Evolutionary conservation across 2,329 filamentous ascomycete species (phyloP), one percentile per base, ranked within the genome.

Genomic region (Trichoderma citrinoviride): DNA sequence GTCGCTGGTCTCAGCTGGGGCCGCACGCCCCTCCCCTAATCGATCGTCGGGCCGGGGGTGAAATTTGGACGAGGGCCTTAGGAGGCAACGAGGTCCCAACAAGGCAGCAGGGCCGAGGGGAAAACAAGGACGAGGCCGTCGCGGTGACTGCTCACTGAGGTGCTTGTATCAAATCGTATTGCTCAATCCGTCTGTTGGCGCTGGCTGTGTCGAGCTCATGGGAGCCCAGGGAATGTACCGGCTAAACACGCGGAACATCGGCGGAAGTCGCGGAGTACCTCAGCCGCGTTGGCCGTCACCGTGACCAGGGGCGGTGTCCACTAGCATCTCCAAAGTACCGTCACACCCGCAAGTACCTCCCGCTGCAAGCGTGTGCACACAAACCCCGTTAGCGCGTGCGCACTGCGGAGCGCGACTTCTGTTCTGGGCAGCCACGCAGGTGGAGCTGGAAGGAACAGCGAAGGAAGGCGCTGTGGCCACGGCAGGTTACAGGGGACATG

Each of bases 41-140:
- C 55, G 62, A 67, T 65, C 65, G 58, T 65, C 62, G 65, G 53
- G 50, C 63, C 55, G 65, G 63, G 65, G 63, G 40, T 52, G 52
- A 25, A 54, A 44, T 44, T 56, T 61, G 61, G 27, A 25, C 33
- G 46, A 49, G 52, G 53, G 50, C 37, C 58, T 44, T 29, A 61
- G n/a, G 57, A 37, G 33, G 33, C 33, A 12, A 37, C 33, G 12
- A 14, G 5, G 33, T 37, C 33, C 40, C 15, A 27, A 41, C 23
- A 27, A 23, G 47, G 47, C 43, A 58, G 49, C 63, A 65, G 65
- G 65, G 65, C 65, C 65, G 65, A 67, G 57, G 65, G 46, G 56
- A 21, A 37, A 37, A 14, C 33, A 37, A 10, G 33, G 49, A 52
- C 27, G 29, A 29, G 49, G 27, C 17, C 27, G 25, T 52, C 49